Percentiles rank a stretch among this genome's conserved stretches.
These are phyloP conservation scores for Aspergillus panamensis DNA, from an alignment of 495 filamentous ascomycete genomes.

Conservation along the genomic window DNA sequence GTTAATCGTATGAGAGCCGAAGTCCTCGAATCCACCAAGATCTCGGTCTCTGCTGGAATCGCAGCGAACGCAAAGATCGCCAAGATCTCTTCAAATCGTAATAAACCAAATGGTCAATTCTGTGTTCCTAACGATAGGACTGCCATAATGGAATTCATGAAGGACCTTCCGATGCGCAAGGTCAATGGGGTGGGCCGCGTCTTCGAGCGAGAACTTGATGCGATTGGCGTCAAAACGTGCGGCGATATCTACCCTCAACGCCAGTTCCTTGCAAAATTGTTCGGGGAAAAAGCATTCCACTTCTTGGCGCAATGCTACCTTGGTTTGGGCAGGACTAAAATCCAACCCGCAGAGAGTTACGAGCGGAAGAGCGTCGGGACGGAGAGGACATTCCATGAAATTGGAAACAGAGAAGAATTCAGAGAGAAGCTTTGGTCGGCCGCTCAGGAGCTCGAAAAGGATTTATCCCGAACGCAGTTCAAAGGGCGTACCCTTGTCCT, in stretches of 20 bases:
- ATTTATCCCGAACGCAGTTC: constrained; percentile 72
- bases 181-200: constrained; percentile 93
- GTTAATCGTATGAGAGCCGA: constrained; percentile 73
- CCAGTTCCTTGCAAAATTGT: constrained; percentile 67
- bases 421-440: constrained; percentile 72
- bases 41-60: constrained; percentile 93
- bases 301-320: constrained; percentile 84
- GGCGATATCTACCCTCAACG: constrained; percentile 81
- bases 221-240: constrained; percentile 83
- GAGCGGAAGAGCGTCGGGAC: constrained; percentile 94
- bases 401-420: constrained; percentile 63
- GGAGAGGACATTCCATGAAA: constrained; percentile 86
- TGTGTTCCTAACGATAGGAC: constrained; percentile 63
- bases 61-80: constrained; percentile 89
- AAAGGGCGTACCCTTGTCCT: constrained; percentile 86
- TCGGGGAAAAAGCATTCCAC: constrained; percentile 85
- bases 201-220: constrained; percentile 86
- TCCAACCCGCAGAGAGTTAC: constrained; percentile 84
- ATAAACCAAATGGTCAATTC: constrained; percentile 96
- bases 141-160: constrained; percentile 83
- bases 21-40: constrained; percentile 70
- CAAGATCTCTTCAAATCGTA: constrained; percentile 90
- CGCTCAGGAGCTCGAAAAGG: constrained; percentile 85
- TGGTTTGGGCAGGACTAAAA: constrained; percentile 80
- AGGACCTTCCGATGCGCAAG: constrained; percentile 74